phyloP scores from a whole-genome alignment of 1,284 basidiomycete genomes.

The Cerioporus squamosus region DNA sequence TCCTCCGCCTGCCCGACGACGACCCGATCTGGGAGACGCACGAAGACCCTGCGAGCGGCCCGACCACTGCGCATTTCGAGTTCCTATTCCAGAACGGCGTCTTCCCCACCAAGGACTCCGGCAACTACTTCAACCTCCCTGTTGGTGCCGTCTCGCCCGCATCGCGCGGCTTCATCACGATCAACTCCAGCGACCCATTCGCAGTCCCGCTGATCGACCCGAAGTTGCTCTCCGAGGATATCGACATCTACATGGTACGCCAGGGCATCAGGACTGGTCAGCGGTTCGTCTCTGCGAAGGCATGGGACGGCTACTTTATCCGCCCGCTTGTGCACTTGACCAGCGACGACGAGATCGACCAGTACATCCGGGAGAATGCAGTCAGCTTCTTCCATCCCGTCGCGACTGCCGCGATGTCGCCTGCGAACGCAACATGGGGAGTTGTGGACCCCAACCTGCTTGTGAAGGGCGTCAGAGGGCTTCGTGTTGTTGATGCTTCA shows the following conservation, averaged over 20 bases:
- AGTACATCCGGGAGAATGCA: not conserved
- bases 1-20: slow-evolving; percentile 20
- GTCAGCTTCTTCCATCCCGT: slow-evolving; percentile 4
- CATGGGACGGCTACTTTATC: slow-evolving; percentile 41
- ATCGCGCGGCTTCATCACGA: slow-evolving; percentile 20
- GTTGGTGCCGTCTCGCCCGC: slow-evolving; percentile 28
- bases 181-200: slow-evolving; percentile 40
- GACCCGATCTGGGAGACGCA: slow-evolving; percentile 12
- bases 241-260: slow-evolving; percentile 41
- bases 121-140: slow-evolving; percentile 27
- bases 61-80: slow-evolving; percentile 26
- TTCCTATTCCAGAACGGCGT: slow-evolving; percentile 6
- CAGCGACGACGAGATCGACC: slow-evolving; percentile 25
- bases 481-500: slow-evolving; percentile 21
- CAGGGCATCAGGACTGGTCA: slow-evolving; percentile 37
- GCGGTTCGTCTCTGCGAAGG: slow-evolving; percentile 36
- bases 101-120: slow-evolving; percentile 7
- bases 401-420: slow-evolving; percentile 25
- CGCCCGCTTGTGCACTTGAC: slow-evolving; percentile 19
- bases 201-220: slow-evolving; percentile 44
- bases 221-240: slow-evolving; percentile 36
- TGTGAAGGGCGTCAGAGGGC: slow-evolving; percentile 23
- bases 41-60: slow-evolving; percentile 27
- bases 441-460: slow-evolving; percentile 26
- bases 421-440: slow-evolving; percentile 13